These are phyloP conservation scores for Apiotrichum gracile DNA, from an alignment of 1,284 basidiomycete species.

Conservation along the genomic window DNA sequence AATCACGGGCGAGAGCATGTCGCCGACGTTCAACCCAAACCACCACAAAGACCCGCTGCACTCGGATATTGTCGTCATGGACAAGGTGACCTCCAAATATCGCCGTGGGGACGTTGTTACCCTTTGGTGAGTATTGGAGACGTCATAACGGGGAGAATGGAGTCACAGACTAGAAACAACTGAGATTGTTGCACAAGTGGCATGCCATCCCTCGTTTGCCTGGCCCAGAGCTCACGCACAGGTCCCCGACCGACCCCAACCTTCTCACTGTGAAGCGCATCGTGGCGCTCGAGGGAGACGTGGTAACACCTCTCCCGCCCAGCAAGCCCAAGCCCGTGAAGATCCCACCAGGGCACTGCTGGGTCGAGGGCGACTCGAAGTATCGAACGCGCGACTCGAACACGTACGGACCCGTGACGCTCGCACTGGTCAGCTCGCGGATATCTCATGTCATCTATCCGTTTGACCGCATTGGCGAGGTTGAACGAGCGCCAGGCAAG, in stretches of 20 bases:
- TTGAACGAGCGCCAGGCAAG: constrained; percentile 26
- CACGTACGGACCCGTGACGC: constrained; percentile 51
- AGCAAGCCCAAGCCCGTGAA: constrained; percentile 39
- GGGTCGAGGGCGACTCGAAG: constrained; percentile 54
- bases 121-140: constrained; percentile 44
- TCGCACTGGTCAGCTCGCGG: constrained; percentile 46
- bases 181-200: too few relatives aligned
- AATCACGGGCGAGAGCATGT: constrained; percentile 50
- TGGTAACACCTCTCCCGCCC: constrained; percentile 47
- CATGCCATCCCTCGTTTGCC: background rate
- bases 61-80: constrained; percentile 52
- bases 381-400: constrained; percentile 50
- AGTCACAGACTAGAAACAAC: too few relatives aligned
- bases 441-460: constrained; percentile 50
- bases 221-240: constrained; percentile 10
- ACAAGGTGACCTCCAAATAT: constrained; percentile 44
- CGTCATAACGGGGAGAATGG: too few relatives aligned
- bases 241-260: constrained; percentile 50
- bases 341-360: constrained; percentile 49
- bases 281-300: constrained; percentile 52
- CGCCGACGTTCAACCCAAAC: constrained; percentile 50
- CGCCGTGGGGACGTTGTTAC: constrained; percentile 52
- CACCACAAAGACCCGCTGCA: constrained; percentile 36
- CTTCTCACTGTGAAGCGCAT: constrained; percentile 53
- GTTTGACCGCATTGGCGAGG: constrained; percentile 26